Base-by-base conservation (phyloP, 164 flowering plant genomes). In the Taxillus chinensis region DNA sequence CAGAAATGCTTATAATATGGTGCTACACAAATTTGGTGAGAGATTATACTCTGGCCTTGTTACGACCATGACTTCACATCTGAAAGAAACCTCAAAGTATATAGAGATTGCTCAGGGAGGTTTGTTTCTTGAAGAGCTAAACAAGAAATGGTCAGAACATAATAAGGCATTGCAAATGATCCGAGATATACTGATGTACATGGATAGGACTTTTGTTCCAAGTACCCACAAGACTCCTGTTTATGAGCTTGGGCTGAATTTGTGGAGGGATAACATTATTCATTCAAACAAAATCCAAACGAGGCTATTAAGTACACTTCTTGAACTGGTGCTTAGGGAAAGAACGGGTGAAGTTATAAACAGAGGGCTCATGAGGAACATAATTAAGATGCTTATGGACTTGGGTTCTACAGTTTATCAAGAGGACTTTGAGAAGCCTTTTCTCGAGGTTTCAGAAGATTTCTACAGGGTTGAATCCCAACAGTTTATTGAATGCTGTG, bases 1-100 rank as follows among this genome's bases (percentile, higher is more conserved):
- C 78, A 92, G 98, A 70, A 92, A 86, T 82, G 98, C 98, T 48
- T 92, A 92, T 74, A 90, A 90, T 67, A 92, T 92, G 96, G 98
- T 92, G 63, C 77, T 90, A 62, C 96, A 92, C 75, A 92, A 90
- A 73, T 86, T 71, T 81, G 96, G 98, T 3, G 98, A 90, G 63
- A 92, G 80, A 73, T 74, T 92, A 63, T 92, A 90, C 74, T 70
- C 90, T 6, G 96, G 98, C 39, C 85, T 92, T 67, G 96, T 90
- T 42, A 52, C 78, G 46, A 85, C 96, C 3, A 82, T 92, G 93
- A 85, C 92, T 46, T 62, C 75, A 56, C 96, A 83, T 69, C 83
- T 90, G 10, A 84, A 79, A 76, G 87, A 82, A 66, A 87, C 86
- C 68, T 80, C 93, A 39, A 83, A 80, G 66, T 74, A 73, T 6